A percentile compares a stretch with the other conserved stretches of the same genome.
Evolutionary conservation across 192 early-diverging fungal species (phyloP).

Genomic region (Jimgerdemannia flammicorona): DNA sequence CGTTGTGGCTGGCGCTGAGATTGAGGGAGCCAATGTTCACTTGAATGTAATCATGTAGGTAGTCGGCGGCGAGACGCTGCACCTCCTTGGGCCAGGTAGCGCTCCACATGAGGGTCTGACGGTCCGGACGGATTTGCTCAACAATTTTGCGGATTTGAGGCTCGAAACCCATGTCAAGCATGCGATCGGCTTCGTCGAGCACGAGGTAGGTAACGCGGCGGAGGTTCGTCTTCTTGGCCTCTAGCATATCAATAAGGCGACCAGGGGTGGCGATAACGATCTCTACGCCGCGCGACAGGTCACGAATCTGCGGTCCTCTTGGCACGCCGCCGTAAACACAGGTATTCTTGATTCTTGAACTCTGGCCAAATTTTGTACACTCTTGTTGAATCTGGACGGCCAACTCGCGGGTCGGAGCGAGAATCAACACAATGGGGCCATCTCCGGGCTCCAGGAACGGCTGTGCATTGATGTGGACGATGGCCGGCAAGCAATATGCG

Average conservation of each 20-base stretch:
- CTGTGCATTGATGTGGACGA: constrained; percentile 98
- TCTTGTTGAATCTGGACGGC: constrained; percentile 97
- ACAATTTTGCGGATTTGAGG: constrained; percentile 98
- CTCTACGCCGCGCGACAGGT: constrained; percentile 82
- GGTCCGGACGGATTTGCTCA: constrained; percentile 93
- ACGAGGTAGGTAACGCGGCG: constrained; percentile 95
- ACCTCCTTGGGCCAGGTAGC: constrained; percentile 99
- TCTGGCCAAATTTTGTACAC: constrained; percentile 87
- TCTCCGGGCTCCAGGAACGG: constrained; percentile 88
- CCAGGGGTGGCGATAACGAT: constrained; percentile 98
- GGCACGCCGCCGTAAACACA: constrained; percentile 97
- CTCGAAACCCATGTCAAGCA: constrained; percentile 99
- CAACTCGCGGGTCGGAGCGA: constrained; percentile 96
- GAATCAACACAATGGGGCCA: constrained; percentile 93
- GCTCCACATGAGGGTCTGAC: constrained; percentile 99
- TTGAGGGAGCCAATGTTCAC: constrained; percentile 95
- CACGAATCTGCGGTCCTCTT: constrained; percentile 85
- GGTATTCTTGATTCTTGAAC: constrained; percentile 87
- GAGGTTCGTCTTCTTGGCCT: constrained; percentile 84
- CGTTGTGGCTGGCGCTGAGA: constrained; percentile 88
- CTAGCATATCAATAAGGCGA: constrained; percentile 96
- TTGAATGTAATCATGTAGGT: constrained; percentile 91
- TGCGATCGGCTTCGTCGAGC: constrained; percentile 98
- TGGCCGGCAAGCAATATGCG: constrained; percentile 90
- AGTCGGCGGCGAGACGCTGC: constrained; percentile 87